Conservation (phyloP, 2,329 filamentous ascomycete species). For the Sporothrix brasiliensis region DNA sequence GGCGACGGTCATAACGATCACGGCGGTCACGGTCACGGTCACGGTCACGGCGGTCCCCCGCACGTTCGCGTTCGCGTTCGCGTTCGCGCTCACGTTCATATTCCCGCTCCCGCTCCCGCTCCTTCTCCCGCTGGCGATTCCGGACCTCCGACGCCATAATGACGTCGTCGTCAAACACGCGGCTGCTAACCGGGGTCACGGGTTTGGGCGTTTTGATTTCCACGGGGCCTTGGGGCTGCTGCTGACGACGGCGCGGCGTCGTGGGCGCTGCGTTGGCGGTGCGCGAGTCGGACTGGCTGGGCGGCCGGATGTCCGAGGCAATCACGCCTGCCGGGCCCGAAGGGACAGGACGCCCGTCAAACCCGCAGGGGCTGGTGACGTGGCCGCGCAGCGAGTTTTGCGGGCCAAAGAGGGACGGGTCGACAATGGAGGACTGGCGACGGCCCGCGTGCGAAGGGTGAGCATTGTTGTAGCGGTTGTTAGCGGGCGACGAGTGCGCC, state of each 20-base stretch:
- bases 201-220: slow-evolving; percentile 86
- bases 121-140: slow-evolving; percentile 36
- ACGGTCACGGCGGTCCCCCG: slow-evolving; percentile 15
- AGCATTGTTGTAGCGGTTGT: slow-evolving; percentile 29
- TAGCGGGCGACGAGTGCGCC: slow-evolving; percentile 31
- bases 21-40: slow-evolving; percentile 24
- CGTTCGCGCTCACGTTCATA: slow-evolving; percentile 34
- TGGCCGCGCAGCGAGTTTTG: slow-evolving; percentile 62
- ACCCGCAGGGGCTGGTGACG: slow-evolving; percentile 60
- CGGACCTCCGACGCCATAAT: slow-evolving; percentile 38
- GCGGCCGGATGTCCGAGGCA: slow-evolving; percentile 25
- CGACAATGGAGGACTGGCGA: slow-evolving; percentile 56
- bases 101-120: slow-evolving; percentile 35
- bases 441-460: slow-evolving; percentile 25
- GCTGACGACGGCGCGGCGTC: background rate
- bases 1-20: background rate
- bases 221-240: slow-evolving; percentile 59
- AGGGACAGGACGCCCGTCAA: slow-evolving; percentile 46
- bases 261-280: background rate
- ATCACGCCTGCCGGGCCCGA: background rate
- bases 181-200: slow-evolving; percentile 69
- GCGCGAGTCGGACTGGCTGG: slow-evolving; percentile 35
- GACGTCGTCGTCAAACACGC: slow-evolving; percentile 61
- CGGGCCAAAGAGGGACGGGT: slow-evolving; percentile 62
- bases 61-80: slow-evolving; percentile 35